phyloP scores from a whole-genome alignment of 345 rosid genomes.

The Murraya paniculata region DNA sequence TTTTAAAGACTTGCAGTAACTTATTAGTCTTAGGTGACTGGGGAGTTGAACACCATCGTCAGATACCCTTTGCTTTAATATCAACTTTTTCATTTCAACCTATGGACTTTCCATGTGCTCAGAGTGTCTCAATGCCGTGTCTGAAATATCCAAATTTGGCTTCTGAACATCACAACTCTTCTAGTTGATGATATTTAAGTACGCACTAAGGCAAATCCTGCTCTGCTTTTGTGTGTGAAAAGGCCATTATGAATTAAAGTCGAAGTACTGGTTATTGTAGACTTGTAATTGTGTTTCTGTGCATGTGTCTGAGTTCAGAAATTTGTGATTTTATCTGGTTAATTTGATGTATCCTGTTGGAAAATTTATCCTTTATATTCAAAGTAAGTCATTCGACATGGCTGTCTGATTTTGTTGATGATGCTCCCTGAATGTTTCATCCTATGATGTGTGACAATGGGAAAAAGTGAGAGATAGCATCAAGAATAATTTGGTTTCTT shows the following conservation, averaged over 20 bases:
- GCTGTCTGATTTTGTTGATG: background rate
- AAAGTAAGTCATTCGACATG: background rate
- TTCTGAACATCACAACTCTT: background rate
- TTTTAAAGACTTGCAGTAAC: too few relatives aligned
- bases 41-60: background rate
- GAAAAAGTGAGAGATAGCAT: background rate
- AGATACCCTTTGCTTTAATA: background rate
- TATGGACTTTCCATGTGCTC: background rate
- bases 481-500: slow-evolving; percentile 3
- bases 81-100: background rate
- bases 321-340: too few relatives aligned
- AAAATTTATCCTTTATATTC: background rate
- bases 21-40: background rate
- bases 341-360: background rate
- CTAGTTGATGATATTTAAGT: background rate
- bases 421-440: background rate
- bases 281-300: background rate
- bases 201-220: background rate
- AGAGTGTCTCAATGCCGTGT: background rate
- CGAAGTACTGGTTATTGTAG: background rate
- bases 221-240: background rate
- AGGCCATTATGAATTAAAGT: background rate
- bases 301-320: background rate
- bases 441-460: background rate
- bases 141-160: background rate